phyloP scores from a whole-genome alignment of 2,329 filamentous ascomycete species.

The Mycogone perniciosa region DNA sequence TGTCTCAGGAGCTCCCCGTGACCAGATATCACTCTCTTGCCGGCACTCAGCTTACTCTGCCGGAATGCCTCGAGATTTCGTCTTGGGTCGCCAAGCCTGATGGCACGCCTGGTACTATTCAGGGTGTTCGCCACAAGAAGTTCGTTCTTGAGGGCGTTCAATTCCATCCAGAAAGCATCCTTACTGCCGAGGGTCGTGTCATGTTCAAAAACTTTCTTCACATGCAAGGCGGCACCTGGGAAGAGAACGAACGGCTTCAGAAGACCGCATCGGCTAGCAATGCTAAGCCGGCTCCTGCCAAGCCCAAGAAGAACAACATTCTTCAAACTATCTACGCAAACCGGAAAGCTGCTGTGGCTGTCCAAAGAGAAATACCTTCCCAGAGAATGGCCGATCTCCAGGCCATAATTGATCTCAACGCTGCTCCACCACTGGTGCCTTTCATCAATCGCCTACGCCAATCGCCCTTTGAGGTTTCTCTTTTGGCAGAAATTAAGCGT shows the following conservation, averaged over 20 bases:
- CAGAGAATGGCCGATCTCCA: constrained; percentile 78
- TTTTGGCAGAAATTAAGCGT: constrained; percentile 97
- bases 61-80: constrained; percentile 77
- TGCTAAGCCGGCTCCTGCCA: constrained; percentile 20
- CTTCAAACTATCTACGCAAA: constrained; percentile 85
- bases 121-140: constrained; percentile 92
- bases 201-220: constrained; percentile 92
- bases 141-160: constrained; percentile 92
- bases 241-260: constrained; percentile 61
- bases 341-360: constrained; percentile 66
- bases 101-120: constrained; percentile 79
- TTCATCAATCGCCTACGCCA: constrained; percentile 74
- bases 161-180: constrained; percentile 95
- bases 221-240: constrained; percentile 88
- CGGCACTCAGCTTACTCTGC: constrained; percentile 81
- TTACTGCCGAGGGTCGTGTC: constrained; percentile 77
- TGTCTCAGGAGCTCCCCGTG: constrained; percentile 75
- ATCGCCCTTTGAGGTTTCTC: constrained; percentile 78
- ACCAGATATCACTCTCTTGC: constrained; percentile 96
- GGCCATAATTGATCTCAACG: constrained; percentile 75
- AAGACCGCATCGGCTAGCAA: constrained; percentile 30
- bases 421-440: constrained; percentile 75
- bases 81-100: constrained; percentile 80
- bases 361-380: constrained; percentile 80
- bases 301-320: constrained; percentile 69